These are phyloP conservation scores for Brachypodium distachyon DNA, from an alignment of 202 grass and related monocot species.

Conservation along the genomic window DNA sequence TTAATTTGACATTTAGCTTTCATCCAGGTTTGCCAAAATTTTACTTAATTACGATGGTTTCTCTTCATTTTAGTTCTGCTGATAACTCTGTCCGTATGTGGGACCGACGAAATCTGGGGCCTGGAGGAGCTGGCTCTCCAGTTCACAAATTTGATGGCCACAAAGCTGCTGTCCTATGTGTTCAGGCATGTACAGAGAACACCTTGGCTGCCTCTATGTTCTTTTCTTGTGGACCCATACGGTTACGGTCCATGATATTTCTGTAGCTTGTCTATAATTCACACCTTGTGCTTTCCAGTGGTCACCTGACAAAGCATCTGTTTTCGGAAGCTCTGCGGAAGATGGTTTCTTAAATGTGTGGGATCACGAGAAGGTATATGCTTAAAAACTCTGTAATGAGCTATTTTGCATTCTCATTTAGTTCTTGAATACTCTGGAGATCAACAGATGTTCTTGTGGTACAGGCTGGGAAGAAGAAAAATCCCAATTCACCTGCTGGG, in stretches of 20 bases:
- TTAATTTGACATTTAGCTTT: not conserved
- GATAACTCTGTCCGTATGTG: slow-evolving; percentile 88
- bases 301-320: slow-evolving; percentile 92
- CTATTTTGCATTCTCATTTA: not conserved
- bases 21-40: not conserved
- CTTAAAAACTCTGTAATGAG: not conserved
- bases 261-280: slow-evolving; percentile 2
- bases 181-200: slow-evolving; percentile 54
- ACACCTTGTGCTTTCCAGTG: slow-evolving; percentile 49
- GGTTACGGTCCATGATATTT: not conserved
- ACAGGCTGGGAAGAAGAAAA: slow-evolving; percentile 71
- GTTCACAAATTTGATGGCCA: slow-evolving; percentile 82
- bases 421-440: not conserved
- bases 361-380: slow-evolving; percentile 77
- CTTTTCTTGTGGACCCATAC: not conserved
- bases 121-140: slow-evolving; percentile 45
- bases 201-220: not conserved
- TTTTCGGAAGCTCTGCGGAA: slow-evolving; percentile 81
- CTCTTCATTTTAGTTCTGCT: slow-evolving; percentile 59
- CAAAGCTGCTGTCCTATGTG: slow-evolving; percentile 83
- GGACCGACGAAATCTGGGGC: slow-evolving; percentile 74
- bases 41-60: not conserved
- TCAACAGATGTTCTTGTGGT: not conserved
- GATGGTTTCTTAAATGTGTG: slow-evolving; percentile 85
- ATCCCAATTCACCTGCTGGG: slow-evolving; percentile 50